Evolutionary conservation across 2,329 filamentous ascomycete species (phyloP).

Genomic region (Aphanoascus verrucosus): DNA sequence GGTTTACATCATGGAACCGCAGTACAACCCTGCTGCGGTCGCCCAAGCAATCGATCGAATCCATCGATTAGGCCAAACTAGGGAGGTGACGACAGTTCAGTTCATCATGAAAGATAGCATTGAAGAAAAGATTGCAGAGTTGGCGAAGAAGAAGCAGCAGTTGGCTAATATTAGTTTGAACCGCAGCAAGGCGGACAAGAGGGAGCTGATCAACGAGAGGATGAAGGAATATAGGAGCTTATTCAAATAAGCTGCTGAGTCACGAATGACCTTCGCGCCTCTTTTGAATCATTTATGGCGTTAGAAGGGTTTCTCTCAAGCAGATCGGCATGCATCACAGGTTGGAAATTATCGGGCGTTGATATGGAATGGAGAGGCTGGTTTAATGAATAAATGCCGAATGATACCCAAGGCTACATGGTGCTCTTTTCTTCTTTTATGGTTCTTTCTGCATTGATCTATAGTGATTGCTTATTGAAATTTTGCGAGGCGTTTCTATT

Average conservation of each 20-base stretch:
- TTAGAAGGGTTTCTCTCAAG: neutral
- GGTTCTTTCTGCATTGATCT: neutral
- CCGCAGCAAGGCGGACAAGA: slow-evolving; percentile 47
- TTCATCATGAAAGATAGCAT: slow-evolving; percentile 88
- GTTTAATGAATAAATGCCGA: neutral
- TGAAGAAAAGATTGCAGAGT: slow-evolving; percentile 80
- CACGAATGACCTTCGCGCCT: neutral
- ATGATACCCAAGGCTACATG: neutral
- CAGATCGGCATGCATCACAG: neutral
- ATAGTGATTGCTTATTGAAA: neutral
- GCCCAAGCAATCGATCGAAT: slow-evolving; percentile 91
- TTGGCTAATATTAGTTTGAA: slow-evolving; percentile 81
- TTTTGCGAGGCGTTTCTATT: neutral
- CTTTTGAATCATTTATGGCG: neutral
- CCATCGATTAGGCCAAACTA: slow-evolving; percentile 77
- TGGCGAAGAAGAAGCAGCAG: slow-evolving; percentile 88
- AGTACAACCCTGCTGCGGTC: slow-evolving; percentile 92
- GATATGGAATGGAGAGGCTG: neutral
- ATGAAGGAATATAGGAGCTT: slow-evolving; percentile 51
- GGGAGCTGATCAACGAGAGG: slow-evolving; percentile 54
- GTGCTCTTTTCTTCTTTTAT: neutral
- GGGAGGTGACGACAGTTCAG: slow-evolving; percentile 74
- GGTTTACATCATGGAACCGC: slow-evolving; percentile 96
- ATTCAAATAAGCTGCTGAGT: slow-evolving; percentile 31
- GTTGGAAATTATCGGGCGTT: neutral